Evolutionary conservation across 805 yeast species (phyloP).

Genomic region (Ascoidea tarda): DNA sequence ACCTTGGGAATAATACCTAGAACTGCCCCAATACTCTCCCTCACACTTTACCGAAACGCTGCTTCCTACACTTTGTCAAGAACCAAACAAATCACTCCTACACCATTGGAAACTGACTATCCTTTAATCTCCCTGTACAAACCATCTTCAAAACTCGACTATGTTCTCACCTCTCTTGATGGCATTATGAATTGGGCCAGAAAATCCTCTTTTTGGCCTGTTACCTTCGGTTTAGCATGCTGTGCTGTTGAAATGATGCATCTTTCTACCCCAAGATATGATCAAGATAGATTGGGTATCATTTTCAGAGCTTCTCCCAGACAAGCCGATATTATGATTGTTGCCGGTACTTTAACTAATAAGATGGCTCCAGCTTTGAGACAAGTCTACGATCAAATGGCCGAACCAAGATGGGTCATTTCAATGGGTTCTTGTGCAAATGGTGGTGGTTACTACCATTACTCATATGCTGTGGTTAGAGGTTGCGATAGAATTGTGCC

Average conservation of each 20-base stretch:
- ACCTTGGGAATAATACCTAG: neutral
- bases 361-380: constrained; percentile 91
- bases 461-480: constrained; percentile 77
- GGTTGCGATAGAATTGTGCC: constrained; percentile 86
- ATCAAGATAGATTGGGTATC: constrained; percentile 84
- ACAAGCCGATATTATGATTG: constrained; percentile 85
- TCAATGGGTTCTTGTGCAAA: constrained; percentile 93
- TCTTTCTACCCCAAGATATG: constrained; percentile 80
- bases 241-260: constrained; percentile 97
- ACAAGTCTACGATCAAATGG: constrained; percentile 90
- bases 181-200: constrained; percentile 84
- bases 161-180: constrained; percentile 70
- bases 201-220: constrained; percentile 89
- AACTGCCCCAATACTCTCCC: neutral
- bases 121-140: constrained; percentile 59
- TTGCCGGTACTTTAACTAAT: constrained; percentile 83
- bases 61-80: constrained; percentile 5
- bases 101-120: constrained; percentile 44
- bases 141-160: constrained; percentile 50
- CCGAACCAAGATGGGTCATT: constrained; percentile 89
- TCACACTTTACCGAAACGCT: neutral
- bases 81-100: constrained; percentile 26
- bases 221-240: constrained; percentile 82
- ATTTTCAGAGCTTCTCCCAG: constrained; percentile 91
- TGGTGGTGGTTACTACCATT: constrained; percentile 89